A percentile compares a stretch with the other conserved stretches of the same genome.
Evolutionary conservation across 306 rosid species (phyloP).

Genomic region (Hippophae tibetana): DNA sequence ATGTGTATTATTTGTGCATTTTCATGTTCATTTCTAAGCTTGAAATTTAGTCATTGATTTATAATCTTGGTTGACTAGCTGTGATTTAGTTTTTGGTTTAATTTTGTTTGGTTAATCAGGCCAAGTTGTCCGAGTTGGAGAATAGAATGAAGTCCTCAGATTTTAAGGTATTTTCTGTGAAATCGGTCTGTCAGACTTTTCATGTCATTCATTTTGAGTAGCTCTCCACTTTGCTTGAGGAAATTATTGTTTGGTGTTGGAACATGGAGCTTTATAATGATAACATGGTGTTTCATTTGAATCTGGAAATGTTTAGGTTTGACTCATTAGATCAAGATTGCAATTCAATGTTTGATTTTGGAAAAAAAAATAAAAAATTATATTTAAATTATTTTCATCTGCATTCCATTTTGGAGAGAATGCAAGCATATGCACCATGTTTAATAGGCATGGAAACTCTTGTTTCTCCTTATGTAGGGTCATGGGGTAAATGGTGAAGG

Average conservation of each 20-base stretch:
- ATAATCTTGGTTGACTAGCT: background rate
- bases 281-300: too few species aligned
- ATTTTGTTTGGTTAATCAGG: constrained; percentile 32
- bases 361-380: too few species aligned
- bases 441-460: too few species aligned
- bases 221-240: too few species aligned
- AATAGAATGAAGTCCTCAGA: constrained; percentile 39
- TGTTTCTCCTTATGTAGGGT: constrained; percentile 27
- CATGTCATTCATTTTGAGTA: background rate
- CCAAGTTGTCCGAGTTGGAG: constrained; percentile 52
- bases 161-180: constrained; percentile 35
- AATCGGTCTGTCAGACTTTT: background rate
- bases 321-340: too few species aligned
- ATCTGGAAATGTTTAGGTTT: too few species aligned
- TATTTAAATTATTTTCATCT: too few species aligned
- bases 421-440: too few species aligned
- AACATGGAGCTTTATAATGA: too few species aligned
- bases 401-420: too few species aligned
- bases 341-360: too few species aligned
- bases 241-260: too few species aligned
- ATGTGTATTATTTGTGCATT: background rate
- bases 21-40: background rate
- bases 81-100: background rate
- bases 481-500: constrained; percentile 25
- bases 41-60: background rate